Conservation (phyloP, 2,329 filamentous ascomycete genomes). For the Alternaria infectoria region DNA sequence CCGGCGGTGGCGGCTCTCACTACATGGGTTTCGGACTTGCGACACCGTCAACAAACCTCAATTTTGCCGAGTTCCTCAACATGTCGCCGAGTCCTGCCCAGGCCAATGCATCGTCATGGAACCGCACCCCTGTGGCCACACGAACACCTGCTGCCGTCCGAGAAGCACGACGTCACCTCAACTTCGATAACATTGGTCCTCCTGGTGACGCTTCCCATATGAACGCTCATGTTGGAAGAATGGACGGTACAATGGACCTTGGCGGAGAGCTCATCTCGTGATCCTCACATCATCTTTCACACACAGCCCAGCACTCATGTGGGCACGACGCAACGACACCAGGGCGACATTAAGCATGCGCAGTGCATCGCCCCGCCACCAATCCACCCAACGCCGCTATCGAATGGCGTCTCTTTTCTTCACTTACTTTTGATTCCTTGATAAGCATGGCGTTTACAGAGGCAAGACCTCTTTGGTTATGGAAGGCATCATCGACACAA, state of each 20-base stretch:
- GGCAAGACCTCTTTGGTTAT: conserved; percentile 4
- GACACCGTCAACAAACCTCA: conserved; percentile 85
- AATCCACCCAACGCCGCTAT: conserved; percentile 6
- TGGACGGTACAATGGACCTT: conserved; percentile 66
- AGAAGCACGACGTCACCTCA: conserved; percentile 75
- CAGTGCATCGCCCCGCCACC: not conserved
- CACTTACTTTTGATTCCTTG: conserved; percentile 9
- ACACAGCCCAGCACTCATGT: conserved; percentile 12
- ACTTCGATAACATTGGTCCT: conserved; percentile 77
- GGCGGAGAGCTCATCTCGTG: conserved; percentile 67
- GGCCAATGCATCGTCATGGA: conserved; percentile 73
- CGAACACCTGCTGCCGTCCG: conserved; percentile 75
- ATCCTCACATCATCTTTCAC: conserved; percentile 14
- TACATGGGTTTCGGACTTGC: conserved; percentile 69
- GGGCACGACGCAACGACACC: conserved; percentile 32
- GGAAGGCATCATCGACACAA: conserved; percentile 9
- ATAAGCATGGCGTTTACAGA: conserved; percentile 32
- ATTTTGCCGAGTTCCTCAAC: conserved; percentile 97
- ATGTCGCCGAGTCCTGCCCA: conserved; percentile 96
- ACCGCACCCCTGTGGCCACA: conserved; percentile 61
- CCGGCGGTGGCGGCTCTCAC: conserved; percentile 64
- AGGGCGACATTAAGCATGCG: conserved; percentile 21
- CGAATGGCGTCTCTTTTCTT: conserved; percentile 6
- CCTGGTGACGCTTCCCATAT: conserved; percentile 56
- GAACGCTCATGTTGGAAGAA: conserved; percentile 49